Conservation (phyloP, 2,329 filamentous ascomycete species). For the Fusarium goolgardi region DNA sequence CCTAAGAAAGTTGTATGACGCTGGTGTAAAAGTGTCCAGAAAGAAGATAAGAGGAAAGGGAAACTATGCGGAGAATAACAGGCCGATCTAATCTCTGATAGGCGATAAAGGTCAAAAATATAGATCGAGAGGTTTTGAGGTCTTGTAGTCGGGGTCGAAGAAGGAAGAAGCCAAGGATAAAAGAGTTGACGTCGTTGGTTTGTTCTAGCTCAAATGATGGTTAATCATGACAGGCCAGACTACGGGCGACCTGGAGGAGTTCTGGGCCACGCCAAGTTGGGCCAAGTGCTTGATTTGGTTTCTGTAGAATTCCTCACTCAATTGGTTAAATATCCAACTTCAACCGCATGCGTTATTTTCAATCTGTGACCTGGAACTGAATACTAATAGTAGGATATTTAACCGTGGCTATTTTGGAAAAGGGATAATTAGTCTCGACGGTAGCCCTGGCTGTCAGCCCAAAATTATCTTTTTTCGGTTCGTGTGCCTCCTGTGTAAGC, state of each 20-base stretch:
- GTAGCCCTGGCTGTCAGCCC: conserved; percentile 12
- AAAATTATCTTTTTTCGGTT: conserved; percentile 21
- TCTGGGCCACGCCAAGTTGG: conserved; percentile 28
- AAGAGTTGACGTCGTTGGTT: conserved; percentile 43
- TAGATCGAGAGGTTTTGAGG: conserved; percentile 7
- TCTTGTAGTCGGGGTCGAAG: conserved; percentile 20
- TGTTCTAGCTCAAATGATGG: conserved; percentile 32
- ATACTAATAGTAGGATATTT: conserved; percentile 3
- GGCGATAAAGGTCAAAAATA: conserved; percentile 6
- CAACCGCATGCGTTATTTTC: conserved; percentile 29
- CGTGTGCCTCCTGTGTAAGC: conserved; percentile 19
- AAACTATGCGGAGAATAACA: not conserved
- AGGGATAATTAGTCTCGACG: conserved; percentile 16
- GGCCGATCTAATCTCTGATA: not conserved
- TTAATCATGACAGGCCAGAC: conserved; percentile 28
- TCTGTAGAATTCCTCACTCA: conserved; percentile 27
- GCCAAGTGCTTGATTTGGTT: conserved; percentile 38
- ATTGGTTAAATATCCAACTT: conserved; percentile 19
- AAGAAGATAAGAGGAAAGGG: not conserved
- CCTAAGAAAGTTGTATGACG: conserved; percentile 12
- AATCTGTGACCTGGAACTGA: not conserved
- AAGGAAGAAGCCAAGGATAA: conserved; percentile 30
- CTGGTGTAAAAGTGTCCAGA: not conserved
- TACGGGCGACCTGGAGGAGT: conserved; percentile 5
- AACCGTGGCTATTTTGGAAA: conserved; percentile 16